Evolutionary conservation across 2,329 filamentous ascomycete species (phyloP), one percentile per base, ranked within the genome.

Genomic region (Fonsecaea monophora): DNA sequence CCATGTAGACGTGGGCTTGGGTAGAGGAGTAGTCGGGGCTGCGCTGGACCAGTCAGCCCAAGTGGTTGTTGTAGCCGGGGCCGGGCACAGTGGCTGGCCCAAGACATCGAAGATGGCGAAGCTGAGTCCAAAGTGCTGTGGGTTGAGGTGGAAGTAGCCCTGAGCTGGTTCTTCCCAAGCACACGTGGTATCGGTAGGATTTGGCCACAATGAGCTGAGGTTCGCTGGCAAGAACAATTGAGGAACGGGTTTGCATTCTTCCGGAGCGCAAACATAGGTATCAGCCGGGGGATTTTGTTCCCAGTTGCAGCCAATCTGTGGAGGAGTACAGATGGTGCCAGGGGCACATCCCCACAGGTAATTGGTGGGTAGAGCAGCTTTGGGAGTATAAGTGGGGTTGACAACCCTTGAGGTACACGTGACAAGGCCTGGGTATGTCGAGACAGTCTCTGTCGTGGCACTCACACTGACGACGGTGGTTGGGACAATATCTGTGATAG

Each of bases 61-160:
- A 54, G 62, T 62, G 13, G 25, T 45, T 8, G 53, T 63, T 35
- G 32, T 30, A 3, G 64, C 57, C 9, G 61, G 32, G 9, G 62
- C 54, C 7, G 65, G 65, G 55, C 68, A 71, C 7, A 45, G 21
- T 5, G 67, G 62, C 30, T 70, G 69, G 18, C 63, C 69, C 21
- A 58, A 60, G 13, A 66, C 60, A 42, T 68, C 80, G 68, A 90
- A 91, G 25, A 91, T 87, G 50, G 83, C 84, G 67, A 86, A 89
- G 62, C 82, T 84, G 12, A 91, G 79, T 4, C 88, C 88, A 66
- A 91, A 92, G 0, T 82, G 82, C 2, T 81, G 75, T 0, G 89
- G 86, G 64, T 89, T 81, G n/a, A 91, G 81, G 65, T 90, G 84
- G 77, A 88, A 91, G 74, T 90, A 91, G 18, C 73, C 63, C 21